Evolutionary conservation across 139 green algal genomes (phyloP).

Genomic region (Coccomyxa sp.): DNA sequence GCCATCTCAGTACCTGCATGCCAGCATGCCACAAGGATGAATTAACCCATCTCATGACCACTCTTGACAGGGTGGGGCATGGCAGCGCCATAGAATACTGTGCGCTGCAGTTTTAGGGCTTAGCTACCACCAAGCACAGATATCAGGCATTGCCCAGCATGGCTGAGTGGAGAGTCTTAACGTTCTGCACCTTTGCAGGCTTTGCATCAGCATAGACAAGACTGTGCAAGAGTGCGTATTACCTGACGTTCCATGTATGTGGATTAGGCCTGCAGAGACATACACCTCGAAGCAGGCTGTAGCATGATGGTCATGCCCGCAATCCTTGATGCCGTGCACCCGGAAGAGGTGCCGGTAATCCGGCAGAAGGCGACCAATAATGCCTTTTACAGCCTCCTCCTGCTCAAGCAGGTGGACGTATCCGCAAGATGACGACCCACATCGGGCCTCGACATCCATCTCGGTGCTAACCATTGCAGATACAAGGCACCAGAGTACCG

Average conservation of each 20-base stretch:
- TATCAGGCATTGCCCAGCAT: neutral
- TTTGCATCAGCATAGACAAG: neutral
- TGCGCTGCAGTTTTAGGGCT: no score
- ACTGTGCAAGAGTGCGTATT: neutral
- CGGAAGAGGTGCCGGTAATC: neutral
- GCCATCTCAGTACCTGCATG: slow-evolving; percentile 26
- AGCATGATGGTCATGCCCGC: neutral
- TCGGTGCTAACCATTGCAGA: neutral
- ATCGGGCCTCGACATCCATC: neutral
- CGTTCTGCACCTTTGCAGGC: neutral
- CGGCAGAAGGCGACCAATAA: neutral
- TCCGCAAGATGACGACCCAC: neutral
- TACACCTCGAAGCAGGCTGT: slow-evolving; percentile 2
- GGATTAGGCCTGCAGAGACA: neutral
- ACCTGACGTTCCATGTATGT: neutral
- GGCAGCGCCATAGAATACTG: no score
- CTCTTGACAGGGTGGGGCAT: no score
- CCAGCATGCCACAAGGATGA: neutral
- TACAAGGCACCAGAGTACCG: neutral
- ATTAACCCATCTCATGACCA: neutral
- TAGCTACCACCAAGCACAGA: neutral
- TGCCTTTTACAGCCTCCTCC: neutral
- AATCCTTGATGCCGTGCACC: neutral
- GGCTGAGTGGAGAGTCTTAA: neutral
- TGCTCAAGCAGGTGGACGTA: neutral